Base-by-base conservation (phyloP, 2,329 filamentous ascomycete genomes). In the Paecilomyces fulvus region DNA sequence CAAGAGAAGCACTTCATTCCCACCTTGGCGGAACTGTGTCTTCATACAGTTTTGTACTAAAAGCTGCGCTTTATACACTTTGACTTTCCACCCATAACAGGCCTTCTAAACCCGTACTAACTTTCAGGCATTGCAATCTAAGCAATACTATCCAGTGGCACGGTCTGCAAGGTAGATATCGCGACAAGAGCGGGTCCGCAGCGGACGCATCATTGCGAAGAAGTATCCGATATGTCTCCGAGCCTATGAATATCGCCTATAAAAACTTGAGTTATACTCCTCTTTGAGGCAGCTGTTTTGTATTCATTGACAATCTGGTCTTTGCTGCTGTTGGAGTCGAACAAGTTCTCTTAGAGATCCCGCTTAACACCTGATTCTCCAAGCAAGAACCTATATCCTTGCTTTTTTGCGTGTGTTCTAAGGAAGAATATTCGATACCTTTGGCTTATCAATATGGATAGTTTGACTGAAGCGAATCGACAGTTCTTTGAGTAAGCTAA, bases 401-500 rank as follows among this genome's bases (percentile, higher is more conserved):
- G 14, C 9, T 3, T 20, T 9, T 5, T 43, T 17, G n/a, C 11
- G 12, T 37, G 31, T 37, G 7, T 1, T 28, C 12, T 7, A 37
- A 37, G 33, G n/a, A 37, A 37, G 12, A 14, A 17, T 37, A 21
- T 8, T 23, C 20, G 23, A n/a, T 7, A 49, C 9, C 9, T 23
- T 1, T 20, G 2, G 10, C 30, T 12, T 31, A 30, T 8, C 31
- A 59, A 55, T n/a, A 72, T 72, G 70, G 62, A 67, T 25, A 63
- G 69, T 37, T 64, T 71, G 49, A 69, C 70, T 5, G 71, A 74
- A 57, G 61, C 63, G 23, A 77, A 77, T 54, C 67, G 68, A 30
- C 61, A 65, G 6, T 68, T 73, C 60, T 77, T 74, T 61, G 68
- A 76, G 75, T 76, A 63, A 66, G 73, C 10, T 55, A 12, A 14